phyloP scores from a whole-genome alignment of 495 filamentous ascomycete genomes.

The Penicillium herquei region DNA sequence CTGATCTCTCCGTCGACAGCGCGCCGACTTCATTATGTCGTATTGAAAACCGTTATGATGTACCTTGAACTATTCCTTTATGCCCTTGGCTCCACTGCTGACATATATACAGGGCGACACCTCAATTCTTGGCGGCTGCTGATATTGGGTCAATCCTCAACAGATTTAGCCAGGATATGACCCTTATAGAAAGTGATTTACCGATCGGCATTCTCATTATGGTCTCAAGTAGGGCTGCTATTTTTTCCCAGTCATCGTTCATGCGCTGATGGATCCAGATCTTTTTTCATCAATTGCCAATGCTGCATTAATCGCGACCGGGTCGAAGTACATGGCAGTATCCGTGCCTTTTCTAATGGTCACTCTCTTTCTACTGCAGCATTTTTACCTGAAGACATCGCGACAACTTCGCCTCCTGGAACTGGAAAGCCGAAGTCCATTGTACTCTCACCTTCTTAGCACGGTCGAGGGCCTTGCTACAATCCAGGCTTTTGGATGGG shows the following conservation, averaged over 20 bases:
- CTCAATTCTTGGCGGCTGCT: neutral
- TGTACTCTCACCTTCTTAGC: slow-evolving; percentile 4
- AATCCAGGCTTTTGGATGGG: slow-evolving; percentile 6
- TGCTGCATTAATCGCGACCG: neutral
- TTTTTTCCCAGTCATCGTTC: neutral
- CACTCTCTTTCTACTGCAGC: slow-evolving; percentile 1
- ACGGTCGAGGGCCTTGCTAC: slow-evolving; percentile 3
- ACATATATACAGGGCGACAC: neutral
- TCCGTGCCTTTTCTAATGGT: neutral
- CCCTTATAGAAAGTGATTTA: slow-evolving; percentile 1
- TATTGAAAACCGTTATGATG: neutral
- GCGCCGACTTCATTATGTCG: neutral
- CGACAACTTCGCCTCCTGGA: slow-evolving; percentile 7
- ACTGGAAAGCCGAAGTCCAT: slow-evolving; percentile 3
- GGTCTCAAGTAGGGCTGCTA: neutral
- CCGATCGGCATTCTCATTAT: neutral
- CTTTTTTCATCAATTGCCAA: slow-evolving; percentile 5
- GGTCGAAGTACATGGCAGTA: slow-evolving; percentile 2
- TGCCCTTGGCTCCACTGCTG: neutral
- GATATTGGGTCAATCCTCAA: neutral
- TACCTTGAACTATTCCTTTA: neutral
- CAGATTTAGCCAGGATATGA: slow-evolving; percentile 5
- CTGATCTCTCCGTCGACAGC: neutral
- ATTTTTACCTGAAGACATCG: slow-evolving; percentile 4
- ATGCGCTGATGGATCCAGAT: neutral